phyloP scores from a whole-genome alignment of 129 eudicot genomes.

The Pittosporum tobira region DNA sequence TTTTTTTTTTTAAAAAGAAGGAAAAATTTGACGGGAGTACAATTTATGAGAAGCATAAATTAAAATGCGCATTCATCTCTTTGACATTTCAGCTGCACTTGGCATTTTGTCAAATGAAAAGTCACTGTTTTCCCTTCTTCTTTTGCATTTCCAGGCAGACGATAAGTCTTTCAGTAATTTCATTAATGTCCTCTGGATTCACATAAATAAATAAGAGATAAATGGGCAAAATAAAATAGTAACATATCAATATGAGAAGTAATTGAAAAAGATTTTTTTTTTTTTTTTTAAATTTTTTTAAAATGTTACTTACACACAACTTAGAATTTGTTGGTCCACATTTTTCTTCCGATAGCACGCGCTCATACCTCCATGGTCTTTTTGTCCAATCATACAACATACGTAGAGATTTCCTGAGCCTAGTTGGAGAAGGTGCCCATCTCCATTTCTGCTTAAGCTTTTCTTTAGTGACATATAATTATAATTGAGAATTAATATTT shows the following conservation, averaged over 20 bases:
- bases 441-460: neutral
- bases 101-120: too few relatives aligned
- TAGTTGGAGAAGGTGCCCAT: neutral
- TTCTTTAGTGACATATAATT: too few relatives aligned
- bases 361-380: conserved; percentile 1
- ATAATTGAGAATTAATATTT: too few relatives aligned
- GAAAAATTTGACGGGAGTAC: too few relatives aligned
- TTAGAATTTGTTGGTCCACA: neutral
- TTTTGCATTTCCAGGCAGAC: conserved; percentile 1
- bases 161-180: neutral
- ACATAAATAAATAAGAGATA: neutral
- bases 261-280: too few relatives aligned
- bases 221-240: neutral
- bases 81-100: too few relatives aligned
- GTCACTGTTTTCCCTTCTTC: too few relatives aligned
- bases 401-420: neutral
- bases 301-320: conserved; percentile 1
- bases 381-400: neutral
- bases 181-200: neutral
- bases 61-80: too few relatives aligned
- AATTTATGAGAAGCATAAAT: too few relatives aligned
- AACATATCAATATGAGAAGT: too few relatives aligned
- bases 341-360: neutral
- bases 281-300: too few relatives aligned
- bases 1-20: too few relatives aligned